Base-by-base conservation (phyloP, 768 basidiomycete genomes). In the Suillus alpinus region DNA sequence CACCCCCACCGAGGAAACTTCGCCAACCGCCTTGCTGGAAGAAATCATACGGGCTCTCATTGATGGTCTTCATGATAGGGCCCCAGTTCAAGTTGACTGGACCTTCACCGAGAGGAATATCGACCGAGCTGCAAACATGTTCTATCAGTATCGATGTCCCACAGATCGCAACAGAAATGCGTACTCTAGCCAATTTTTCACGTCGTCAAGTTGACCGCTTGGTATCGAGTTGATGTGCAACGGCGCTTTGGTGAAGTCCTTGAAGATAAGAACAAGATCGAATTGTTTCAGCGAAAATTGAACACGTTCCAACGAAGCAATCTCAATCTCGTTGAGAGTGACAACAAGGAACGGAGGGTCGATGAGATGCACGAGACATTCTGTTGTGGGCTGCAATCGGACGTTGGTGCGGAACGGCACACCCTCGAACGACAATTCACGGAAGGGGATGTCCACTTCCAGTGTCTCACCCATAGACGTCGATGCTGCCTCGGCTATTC, bases 141-240 rank as follows among this genome's bases (percentile, higher is more conserved):
- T 41, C 39, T 46, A 56, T 56, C 39, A 14, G 18, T 41, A 59
- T 26, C 18, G 36, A 41, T 16, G 3, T 39, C 7, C 9, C 3
- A 2, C 7, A 12, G 36, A 32, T 20, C 32, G 37, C 31, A 55
- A 58, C 56, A 50, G 50, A 29, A 57, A 7, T 13, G 79, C 93
- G 65, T 72, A 98, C 94, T 99, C 95, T 23, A 99, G 83, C 97
- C 97, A 99, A 69, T 97, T 95, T 77, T 98, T 98, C 64, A 99
- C 95, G 66, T 95, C 95, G 69, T 99, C 97, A 69, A 98, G 85
- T 67, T 94, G 90, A 2, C 85, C 77, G 59, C 85, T 91, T 26
- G 92, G 94, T 65, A 99, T 95, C 0, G 95, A 95, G 72, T 99
- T 98, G 78, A 98, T 94, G 69, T 98, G 97, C 10, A 98, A 81